Percentiles rank a stretch among this genome's conserved stretches.
Conservation (phyloP, 768 basidiomycete genomes). For the Nevesoporus exiguus region DNA sequence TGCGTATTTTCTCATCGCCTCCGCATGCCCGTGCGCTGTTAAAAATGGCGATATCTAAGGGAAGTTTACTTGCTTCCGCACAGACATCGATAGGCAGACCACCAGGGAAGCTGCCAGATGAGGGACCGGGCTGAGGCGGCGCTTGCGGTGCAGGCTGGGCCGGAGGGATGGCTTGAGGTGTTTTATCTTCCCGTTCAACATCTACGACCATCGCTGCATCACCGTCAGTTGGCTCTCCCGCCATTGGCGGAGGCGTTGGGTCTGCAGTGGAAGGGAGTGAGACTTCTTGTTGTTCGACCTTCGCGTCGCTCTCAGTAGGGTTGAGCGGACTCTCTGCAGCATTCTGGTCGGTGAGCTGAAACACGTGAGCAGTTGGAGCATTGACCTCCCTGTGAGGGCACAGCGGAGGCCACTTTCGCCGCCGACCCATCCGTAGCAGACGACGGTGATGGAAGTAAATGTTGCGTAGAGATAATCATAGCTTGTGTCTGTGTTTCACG, state of each 20-base stretch:
- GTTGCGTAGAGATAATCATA: constrained; percentile 88
- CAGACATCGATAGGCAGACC: constrained; percentile 70
- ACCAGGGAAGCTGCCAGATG: constrained; percentile 33
- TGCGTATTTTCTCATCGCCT: constrained; percentile 85
- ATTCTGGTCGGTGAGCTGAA: background rate
- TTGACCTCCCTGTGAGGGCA: constrained; percentile 29
- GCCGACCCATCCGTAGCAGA: constrained; percentile 25
- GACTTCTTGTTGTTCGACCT: constrained; percentile 35
- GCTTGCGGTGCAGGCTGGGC: constrained; percentile 20
- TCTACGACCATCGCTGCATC: constrained; percentile 46
- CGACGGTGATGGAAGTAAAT: constrained; percentile 53
- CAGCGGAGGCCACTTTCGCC: constrained; percentile 20
- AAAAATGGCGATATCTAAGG: constrained; percentile 89
- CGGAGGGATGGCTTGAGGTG: constrained; percentile 24
- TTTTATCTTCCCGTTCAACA: constrained; percentile 41
- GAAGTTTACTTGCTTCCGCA: constrained; percentile 85
- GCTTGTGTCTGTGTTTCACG: constrained; percentile 65
- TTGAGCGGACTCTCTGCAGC: constrained; percentile 22
- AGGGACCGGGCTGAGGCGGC: constrained; percentile 17
- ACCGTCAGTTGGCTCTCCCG: constrained; percentile 17
- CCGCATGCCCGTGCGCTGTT: constrained; percentile 87
- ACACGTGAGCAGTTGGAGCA: background rate
- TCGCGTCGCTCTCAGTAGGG: constrained; percentile 24
- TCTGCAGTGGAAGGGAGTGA: constrained; percentile 34
- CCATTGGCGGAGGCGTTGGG: constrained; percentile 28